These are phyloP conservation scores for Pterocarpus santalinus DNA, from an alignment of 306 rosid species.

Conservation along the genomic window DNA sequence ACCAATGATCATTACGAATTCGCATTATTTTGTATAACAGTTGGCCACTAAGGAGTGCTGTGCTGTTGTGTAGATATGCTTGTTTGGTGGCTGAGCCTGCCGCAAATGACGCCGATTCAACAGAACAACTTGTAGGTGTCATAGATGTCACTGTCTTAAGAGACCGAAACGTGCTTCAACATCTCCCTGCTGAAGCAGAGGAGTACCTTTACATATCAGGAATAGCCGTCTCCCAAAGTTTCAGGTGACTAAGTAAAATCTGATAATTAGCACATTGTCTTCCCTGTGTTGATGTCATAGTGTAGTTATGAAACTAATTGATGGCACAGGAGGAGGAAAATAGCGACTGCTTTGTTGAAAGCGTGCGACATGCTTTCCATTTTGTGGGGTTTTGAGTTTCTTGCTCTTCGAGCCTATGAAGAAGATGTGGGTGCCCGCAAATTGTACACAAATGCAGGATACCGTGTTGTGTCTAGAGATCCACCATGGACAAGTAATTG, in stretches of 20 bases:
- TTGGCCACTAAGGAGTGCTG: not conserved
- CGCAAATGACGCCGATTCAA: slow-evolving; percentile 37
- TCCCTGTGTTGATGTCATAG: not conserved
- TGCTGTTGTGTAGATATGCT: slow-evolving; percentile 67
- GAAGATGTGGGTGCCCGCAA: slow-evolving; percentile 84
- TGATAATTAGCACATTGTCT: not conserved
- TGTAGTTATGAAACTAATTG: slow-evolving; percentile 12
- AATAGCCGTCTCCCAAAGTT: slow-evolving; percentile 70
- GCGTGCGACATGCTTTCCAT: slow-evolving; percentile 70
- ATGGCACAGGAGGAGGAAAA: slow-evolving; percentile 76
- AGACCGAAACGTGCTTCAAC: slow-evolving; percentile 62
- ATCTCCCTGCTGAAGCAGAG: slow-evolving; percentile 64
- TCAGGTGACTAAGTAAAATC: slow-evolving; percentile 61
- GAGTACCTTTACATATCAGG: slow-evolving; percentile 89
- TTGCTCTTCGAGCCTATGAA: slow-evolving; percentile 84
- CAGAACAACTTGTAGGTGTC: slow-evolving; percentile 71
- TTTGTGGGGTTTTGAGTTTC: slow-evolving; percentile 76
- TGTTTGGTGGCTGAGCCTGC: slow-evolving; percentile 86
- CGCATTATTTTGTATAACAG: no score
- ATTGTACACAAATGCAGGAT: slow-evolving; percentile 82
- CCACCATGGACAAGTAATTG: slow-evolving; percentile 85
- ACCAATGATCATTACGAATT: not conserved
- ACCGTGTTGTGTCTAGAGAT: slow-evolving; percentile 68
- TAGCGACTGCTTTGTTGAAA: slow-evolving; percentile 70
- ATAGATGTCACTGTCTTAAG: slow-evolving; percentile 72